Conservation (phyloP, 768 basidiomycete genomes). For the Fibroporia radiculosa region DNA sequence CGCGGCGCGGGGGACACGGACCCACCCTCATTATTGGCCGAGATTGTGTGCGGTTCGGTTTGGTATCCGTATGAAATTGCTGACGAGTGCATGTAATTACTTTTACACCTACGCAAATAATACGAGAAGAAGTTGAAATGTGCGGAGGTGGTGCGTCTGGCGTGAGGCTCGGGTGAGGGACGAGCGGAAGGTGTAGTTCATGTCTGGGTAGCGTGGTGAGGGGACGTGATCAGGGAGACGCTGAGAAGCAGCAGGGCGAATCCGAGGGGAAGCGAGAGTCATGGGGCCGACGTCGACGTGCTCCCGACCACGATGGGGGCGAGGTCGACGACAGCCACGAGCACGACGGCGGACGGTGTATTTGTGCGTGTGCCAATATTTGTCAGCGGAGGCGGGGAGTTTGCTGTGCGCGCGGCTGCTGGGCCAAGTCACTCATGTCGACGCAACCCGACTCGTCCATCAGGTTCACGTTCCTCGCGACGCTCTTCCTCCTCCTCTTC, state of each 20-base stretch:
- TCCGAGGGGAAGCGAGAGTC: too few species aligned
- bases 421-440: slow-evolving; percentile 1
- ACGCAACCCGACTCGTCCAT: not conserved
- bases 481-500: slow-evolving; percentile 57
- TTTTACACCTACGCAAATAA: slow-evolving; percentile 1
- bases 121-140: slow-evolving; percentile 1
- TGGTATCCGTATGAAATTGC: slow-evolving; percentile 1
- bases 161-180: not conserved
- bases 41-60: not conserved
- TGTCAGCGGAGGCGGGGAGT: too few species aligned
- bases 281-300: too few species aligned
- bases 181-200: too few species aligned
- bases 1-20: not conserved
- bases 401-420: too few species aligned
- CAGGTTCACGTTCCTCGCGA: slow-evolving; percentile 68
- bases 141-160: not conserved
- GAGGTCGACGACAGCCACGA: too few species aligned
- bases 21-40: not conserved
- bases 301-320: too few species aligned
- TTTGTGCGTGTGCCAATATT: too few species aligned
- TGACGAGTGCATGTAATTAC: slow-evolving; percentile 6
- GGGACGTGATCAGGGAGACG: too few species aligned
- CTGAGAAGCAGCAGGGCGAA: too few species aligned
- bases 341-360: too few species aligned
- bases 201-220: too few species aligned